Evolutionary conservation across 202 grass and related monocot species (phyloP), one percentile per base, ranked within the genome.

Genomic region (Brachypodium distachyon): DNA sequence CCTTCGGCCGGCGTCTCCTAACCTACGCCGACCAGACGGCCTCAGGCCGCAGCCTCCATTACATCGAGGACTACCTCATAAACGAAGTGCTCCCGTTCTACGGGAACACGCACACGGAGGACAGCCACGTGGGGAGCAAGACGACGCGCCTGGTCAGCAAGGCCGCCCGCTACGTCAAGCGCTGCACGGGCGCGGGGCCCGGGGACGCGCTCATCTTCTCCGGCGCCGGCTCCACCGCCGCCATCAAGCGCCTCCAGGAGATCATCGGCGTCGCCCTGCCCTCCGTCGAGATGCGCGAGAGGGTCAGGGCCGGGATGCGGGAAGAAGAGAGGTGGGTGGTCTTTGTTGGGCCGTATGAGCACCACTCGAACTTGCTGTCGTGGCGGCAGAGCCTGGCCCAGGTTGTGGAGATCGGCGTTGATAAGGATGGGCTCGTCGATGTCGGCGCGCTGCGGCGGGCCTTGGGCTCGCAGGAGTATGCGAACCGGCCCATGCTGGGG

Each of bases 361-460:
- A 97, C 87, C 93, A 97, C 68, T 97, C 90, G 31, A 97, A 97
- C 87, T 85, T 93, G 71, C 80, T 93, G 8, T 97, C 93, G 7
- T 97, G 93, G 93, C 76, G 93, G 10, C 87, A 75, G 49, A 97
- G 85, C 85, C 77, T 87, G 9, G 93, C 85, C 0, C 87, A 97
- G 50, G 90, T 97, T 4, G 87, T 97, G 0, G 85, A 97, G 67
- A 77, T 93, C 37, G 93, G 93, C 39, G 58, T 77, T 33, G 93
- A 74, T 17, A 37, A 6, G 16, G 52, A 71, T 1, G 93, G 93
- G 0, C 72, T 90, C 55, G 2, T 97, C 16, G 80, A 97, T 81
- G 27, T 97, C 10, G 77, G 72, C 4, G 85, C 47, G 13, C 76
- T 97, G 76, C 70, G 56, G n/a, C 27, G 19, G 7, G 66, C 79